Evolutionary conservation across 148 eudicot genomes (phyloP).

Genomic region (Amaranthus palmeri): DNA sequence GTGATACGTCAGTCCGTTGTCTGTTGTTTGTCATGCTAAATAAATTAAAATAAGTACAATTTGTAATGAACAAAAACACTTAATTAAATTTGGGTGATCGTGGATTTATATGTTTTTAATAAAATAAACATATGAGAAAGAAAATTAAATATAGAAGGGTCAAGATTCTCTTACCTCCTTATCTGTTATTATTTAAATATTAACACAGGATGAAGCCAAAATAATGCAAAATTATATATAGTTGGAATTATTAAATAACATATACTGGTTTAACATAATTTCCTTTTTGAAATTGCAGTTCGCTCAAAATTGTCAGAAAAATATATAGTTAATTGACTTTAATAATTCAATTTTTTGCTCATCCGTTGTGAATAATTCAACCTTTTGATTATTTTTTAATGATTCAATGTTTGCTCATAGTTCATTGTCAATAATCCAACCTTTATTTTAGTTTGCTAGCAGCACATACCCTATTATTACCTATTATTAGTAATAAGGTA

Average conservation of each 20-base stretch:
- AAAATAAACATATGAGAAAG: background rate
- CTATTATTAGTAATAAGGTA: too few species aligned
- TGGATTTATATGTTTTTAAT: too few species aligned
- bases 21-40: conserved; percentile 13
- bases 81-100: background rate
- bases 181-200: background rate
- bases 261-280: background rate
- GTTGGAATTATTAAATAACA: background rate
- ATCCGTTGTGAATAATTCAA: too few species aligned
- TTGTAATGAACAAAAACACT: conserved; percentile 4
- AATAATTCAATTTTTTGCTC: too few species aligned
- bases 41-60: background rate
- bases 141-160: background rate
- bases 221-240: background rate
- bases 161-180: background rate
- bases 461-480: too few species aligned
- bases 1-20: conserved; percentile 8
- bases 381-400: too few species aligned
- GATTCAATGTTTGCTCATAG: too few species aligned
- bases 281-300: too few species aligned
- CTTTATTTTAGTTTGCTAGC: too few species aligned
- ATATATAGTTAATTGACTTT: too few species aligned
- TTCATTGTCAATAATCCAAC: too few species aligned
- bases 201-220: background rate
- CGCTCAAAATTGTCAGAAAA: too few species aligned